Conservation (phyloP, 1,139 yeast genomes). For the Lodderomyces oxycetoniae region DNA sequence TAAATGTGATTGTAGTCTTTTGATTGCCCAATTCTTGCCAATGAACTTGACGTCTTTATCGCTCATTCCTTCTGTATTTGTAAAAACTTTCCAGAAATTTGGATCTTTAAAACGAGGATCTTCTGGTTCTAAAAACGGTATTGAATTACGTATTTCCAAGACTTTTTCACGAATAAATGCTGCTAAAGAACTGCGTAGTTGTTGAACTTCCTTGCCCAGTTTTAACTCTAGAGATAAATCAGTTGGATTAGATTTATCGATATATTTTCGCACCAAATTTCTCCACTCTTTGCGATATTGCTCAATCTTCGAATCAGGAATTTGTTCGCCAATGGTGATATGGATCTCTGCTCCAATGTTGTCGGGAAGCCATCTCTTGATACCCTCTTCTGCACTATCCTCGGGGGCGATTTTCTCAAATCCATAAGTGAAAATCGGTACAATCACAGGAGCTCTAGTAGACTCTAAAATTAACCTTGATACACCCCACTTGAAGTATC, state of each 20-base stretch:
- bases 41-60: conserved; percentile 65
- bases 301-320: conserved; percentile 59
- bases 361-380: conserved; percentile 57
- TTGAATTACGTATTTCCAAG: conserved; percentile 47
- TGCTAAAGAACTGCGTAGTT: conserved; percentile 67
- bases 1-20: conserved; percentile 57
- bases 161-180: conserved; percentile 63
- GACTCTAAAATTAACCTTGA: conserved; percentile 79
- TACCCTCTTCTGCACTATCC: conserved; percentile 49
- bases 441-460: conserved; percentile 75
- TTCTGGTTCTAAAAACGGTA: conserved; percentile 52
- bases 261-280: conserved; percentile 49
- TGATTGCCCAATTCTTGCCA: conserved; percentile 78
- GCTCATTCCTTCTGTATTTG: conserved; percentile 58
- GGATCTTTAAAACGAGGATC: conserved; percentile 61
- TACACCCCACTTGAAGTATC: conserved; percentile 96
- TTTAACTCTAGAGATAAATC: conserved; percentile 62
- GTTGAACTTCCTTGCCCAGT: conserved; percentile 58
- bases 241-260: conserved; percentile 44
- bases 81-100: conserved; percentile 66
- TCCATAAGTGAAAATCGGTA: conserved; percentile 87
- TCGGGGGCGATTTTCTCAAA: conserved; percentile 89
- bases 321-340: conserved; percentile 67
- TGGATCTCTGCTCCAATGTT: conserved; percentile 65
- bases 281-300: conserved; percentile 66